Base-by-base conservation (phyloP, 306 rosid species). In the Prunus mume region DNA sequence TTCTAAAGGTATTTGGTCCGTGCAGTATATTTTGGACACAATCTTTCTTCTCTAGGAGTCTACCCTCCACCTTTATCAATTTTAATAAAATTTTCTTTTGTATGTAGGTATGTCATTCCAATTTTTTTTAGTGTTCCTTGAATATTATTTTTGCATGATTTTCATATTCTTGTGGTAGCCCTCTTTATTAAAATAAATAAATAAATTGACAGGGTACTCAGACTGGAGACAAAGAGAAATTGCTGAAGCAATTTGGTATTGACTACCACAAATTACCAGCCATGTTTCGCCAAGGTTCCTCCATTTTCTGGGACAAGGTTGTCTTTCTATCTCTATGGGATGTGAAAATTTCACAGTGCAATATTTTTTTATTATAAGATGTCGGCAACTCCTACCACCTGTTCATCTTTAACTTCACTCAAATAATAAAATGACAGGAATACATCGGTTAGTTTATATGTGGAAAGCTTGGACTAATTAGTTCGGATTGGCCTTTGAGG, bases 211-310 rank as follows among this genome's bases (percentile, higher is more conserved):
- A 87, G 90, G 98, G 98, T 71, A 89, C 87, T 74, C 97, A 89
- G 72, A 68, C 92, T 54, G 86, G 74, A 62, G 91, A 86, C 81
- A 93, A 84, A 82, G 79, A 85, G 32, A 87, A 77, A 73, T 61
- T 87, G 80, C 85, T 87, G 24, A 69, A 87, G 71, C 90, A 90
- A 74, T 84, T 93, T 81, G 86, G 85, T 69, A 83, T 88, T 79
- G 90, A 85, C 67, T 93, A 91, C 79, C 82, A 78, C 65, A 54
- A 76, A 27, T 85, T 91, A 78, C 96, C 90, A 12, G 25, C 64
- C 72, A 90, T 93, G 89, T 91, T 85, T 70, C 88, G 89, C 74
- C 91, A 70, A 74, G 98, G 97, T 43, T 91, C 97, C 75, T 91
- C 88, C 0, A 83, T 75, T 76, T 93, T 84, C 70, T 73, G 97